Conservation (phyloP, 2,329 filamentous ascomycete species). For the Venturia asperata region DNA sequence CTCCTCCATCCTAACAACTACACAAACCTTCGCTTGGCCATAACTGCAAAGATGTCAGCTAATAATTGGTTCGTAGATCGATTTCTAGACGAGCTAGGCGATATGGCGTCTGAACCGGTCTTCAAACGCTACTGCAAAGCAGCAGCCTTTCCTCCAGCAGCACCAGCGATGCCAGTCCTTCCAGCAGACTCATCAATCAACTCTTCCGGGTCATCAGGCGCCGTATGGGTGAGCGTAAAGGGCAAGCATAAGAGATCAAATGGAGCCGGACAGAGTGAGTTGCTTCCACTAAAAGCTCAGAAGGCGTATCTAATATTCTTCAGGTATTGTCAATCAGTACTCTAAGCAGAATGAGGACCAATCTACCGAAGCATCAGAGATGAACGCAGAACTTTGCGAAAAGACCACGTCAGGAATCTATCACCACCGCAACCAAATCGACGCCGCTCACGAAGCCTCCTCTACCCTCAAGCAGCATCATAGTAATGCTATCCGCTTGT, state of each 20-base stretch:
- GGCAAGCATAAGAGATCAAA: neutral
- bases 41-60: neutral
- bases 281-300: neutral
- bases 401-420: neutral
- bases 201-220: neutral
- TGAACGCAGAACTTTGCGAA: conserved; percentile 5
- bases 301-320: neutral
- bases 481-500: neutral
- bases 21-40: neutral
- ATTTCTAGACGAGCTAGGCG: neutral
- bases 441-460: neutral
- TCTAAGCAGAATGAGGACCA: neutral
- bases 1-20: neutral
- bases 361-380: neutral
- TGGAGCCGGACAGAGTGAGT: neutral
- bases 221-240: neutral
- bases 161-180: neutral
- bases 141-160: neutral
- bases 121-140: neutral
- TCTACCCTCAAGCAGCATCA: conserved; percentile 7
- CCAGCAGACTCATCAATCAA: neutral
- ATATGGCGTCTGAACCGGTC: neutral
- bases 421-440: neutral
- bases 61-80: neutral
- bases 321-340: neutral